A percentile compares a stretch with the other conserved stretches of the same genome.
Evolutionary conservation across 2,329 filamentous ascomycete species (phyloP).

Genomic region (Hypocrella siamensis): DNA sequence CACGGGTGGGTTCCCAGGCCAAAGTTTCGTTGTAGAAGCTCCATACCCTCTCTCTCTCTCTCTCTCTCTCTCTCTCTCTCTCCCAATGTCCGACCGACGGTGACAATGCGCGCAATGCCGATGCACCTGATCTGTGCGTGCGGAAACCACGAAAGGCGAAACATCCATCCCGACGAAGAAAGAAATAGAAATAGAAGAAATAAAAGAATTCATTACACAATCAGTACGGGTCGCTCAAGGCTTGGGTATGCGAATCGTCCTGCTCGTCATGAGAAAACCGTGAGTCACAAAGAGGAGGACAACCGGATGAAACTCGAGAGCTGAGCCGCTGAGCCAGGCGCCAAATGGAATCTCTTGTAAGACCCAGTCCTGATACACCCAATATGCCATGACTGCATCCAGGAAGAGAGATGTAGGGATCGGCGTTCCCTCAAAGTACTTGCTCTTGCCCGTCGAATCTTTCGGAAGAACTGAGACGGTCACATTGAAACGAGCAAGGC

Average conservation of each 20-base stretch:
- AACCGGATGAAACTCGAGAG: slow-evolving; percentile 71
- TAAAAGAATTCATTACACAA: not conserved
- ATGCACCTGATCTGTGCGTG: too few species aligned
- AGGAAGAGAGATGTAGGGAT: slow-evolving; percentile 81
- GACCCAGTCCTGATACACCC: slow-evolving; percentile 69
- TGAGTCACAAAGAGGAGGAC: slow-evolving; percentile 72
- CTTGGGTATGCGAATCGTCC: slow-evolving; percentile 90
- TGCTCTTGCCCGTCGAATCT: slow-evolving; percentile 77
- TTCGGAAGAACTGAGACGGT: slow-evolving; percentile 82
- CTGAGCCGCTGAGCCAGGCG: slow-evolving; percentile 46
- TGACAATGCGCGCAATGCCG: too few species aligned
- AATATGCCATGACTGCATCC: slow-evolving; percentile 76
- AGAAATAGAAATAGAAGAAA: not conserved
- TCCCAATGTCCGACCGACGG: too few species aligned
- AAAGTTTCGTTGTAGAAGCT: too few species aligned
- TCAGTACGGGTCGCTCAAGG: slow-evolving; percentile 25
- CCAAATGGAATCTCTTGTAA: slow-evolving; percentile 67
- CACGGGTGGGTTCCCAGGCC: too few species aligned
- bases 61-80: too few species aligned
- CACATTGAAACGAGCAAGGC: slow-evolving; percentile 94
- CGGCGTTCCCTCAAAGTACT: slow-evolving; percentile 93
- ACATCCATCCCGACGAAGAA: too few species aligned
- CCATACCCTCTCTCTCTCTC: too few species aligned
- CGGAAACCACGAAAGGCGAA: not conserved
- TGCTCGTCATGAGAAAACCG: slow-evolving; percentile 89